Conservation (phyloP, 345 rosid genomes). For the Eucalyptus curtisii region DNA sequence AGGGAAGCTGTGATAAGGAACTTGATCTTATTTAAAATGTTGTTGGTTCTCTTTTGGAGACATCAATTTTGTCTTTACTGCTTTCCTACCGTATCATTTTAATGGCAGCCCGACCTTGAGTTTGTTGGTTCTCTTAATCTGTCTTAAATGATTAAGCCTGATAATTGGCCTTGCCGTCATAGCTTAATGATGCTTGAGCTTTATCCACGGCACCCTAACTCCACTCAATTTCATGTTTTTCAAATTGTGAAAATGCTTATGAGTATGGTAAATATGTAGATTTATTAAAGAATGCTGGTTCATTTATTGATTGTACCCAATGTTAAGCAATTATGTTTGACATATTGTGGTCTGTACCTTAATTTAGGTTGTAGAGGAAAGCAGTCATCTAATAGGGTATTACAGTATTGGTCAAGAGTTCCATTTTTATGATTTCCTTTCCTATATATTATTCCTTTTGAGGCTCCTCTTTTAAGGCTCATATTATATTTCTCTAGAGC, state of each 20-base stretch:
- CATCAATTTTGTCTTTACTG: neutral
- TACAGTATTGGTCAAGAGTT: neutral
- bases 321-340: neutral
- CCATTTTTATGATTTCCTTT: neutral
- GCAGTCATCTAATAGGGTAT: neutral
- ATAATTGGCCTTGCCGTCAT: neutral
- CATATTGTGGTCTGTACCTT: neutral
- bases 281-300: neutral
- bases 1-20: neutral
- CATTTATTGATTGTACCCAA: neutral
- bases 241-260: neutral
- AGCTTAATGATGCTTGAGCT: neutral
- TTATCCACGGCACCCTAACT: neutral
- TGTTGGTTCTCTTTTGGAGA: neutral
- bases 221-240: neutral
- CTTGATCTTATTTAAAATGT: neutral
- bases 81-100: neutral
- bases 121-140: neutral
- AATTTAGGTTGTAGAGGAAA: neutral
- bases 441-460: neutral
- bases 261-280: neutral
- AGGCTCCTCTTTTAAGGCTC: neutral
- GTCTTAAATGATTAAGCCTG: neutral
- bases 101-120: neutral
- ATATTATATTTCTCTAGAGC: neutral